Conservation (phyloP, 495 filamentous ascomycete genomes). For the Tuber brumale region DNA sequence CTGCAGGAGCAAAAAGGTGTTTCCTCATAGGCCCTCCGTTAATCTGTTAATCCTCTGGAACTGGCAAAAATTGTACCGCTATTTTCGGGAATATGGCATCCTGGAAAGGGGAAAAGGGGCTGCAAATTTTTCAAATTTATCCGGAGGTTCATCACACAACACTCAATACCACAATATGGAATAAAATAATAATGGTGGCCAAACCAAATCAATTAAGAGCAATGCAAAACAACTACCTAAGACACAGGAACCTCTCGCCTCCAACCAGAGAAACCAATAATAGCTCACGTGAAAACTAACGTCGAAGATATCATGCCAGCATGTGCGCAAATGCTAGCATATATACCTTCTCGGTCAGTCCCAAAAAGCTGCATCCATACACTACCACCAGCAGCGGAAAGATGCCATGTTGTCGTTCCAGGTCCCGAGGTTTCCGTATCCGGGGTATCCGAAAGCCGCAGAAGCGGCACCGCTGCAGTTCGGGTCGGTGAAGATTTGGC, state of each 20-base stretch:
- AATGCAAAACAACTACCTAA: neutral
- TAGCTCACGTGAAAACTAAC: neutral
- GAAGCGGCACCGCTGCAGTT: neutral
- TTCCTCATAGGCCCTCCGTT: neutral
- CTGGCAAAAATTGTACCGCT: neutral
- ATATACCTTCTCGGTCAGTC: neutral
- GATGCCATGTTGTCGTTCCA: constrained; percentile 1
- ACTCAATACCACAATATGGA: neutral
- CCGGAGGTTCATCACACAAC: neutral
- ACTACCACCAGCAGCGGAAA: constrained; percentile 1
- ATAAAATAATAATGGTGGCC: neutral
- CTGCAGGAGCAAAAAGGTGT: neutral
- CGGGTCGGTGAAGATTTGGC: neutral
- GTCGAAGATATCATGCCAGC: neutral
- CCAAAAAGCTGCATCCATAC: neutral
- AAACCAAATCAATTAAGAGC: neutral
- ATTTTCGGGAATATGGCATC: neutral
- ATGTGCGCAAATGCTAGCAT: neutral
- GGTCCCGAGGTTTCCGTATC: neutral
- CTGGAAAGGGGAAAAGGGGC: neutral
- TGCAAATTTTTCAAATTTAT: neutral
- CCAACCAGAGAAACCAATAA: neutral
- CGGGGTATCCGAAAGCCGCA: neutral
- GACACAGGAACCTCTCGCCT: neutral
- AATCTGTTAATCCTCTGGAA: neutral